A percentile compares a stretch with the other conserved stretches of the same genome.
phyloP scores from a whole-genome alignment of 352 stramenopile species.

The Bremia lactucae region DNA sequence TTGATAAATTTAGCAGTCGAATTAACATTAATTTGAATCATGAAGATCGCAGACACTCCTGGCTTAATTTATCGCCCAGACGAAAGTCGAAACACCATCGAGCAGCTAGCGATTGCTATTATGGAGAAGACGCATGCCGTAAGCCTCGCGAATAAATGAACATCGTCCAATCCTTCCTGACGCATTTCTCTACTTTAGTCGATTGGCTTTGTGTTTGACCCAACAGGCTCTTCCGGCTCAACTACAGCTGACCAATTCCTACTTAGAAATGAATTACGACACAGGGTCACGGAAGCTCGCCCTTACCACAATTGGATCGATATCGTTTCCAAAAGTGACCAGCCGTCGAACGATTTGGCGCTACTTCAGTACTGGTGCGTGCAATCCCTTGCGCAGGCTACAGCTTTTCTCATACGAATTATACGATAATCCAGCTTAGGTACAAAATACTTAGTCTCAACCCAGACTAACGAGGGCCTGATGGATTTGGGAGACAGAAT shows the following conservation, averaged over 20 bases:
- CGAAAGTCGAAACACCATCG: constrained; percentile 55
- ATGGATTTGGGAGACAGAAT: constrained; percentile 45
- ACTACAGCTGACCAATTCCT: constrained; percentile 46
- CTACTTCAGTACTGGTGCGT: constrained; percentile 29
- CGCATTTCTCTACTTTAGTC: constrained; percentile 27
- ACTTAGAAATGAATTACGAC: constrained; percentile 61
- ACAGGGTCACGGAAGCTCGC: constrained; percentile 28
- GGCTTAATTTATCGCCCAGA: constrained; percentile 59
- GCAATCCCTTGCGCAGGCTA: background rate
- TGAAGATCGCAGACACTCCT: constrained; percentile 73
- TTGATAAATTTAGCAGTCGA: too few relatives aligned
- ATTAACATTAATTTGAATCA: background rate
- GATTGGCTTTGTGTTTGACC: constrained; percentile 81
- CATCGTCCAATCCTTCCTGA: background rate
- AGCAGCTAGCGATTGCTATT: constrained; percentile 63
- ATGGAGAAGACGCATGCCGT: constrained; percentile 69
- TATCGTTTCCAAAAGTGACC: constrained; percentile 80
- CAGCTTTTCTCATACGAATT: background rate
- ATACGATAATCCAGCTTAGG: constrained; percentile 11
- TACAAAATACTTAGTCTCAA: constrained; percentile 36
- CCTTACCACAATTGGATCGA: constrained; percentile 64
- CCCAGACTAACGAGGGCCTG: constrained; percentile 70
- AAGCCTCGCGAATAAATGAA: background rate
- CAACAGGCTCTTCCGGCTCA: constrained; percentile 56
- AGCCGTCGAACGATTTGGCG: constrained; percentile 31